phyloP scores from a whole-genome alignment of 2,329 filamentous ascomycete genomes.

The Paracoccidioides brasiliensis region DNA sequence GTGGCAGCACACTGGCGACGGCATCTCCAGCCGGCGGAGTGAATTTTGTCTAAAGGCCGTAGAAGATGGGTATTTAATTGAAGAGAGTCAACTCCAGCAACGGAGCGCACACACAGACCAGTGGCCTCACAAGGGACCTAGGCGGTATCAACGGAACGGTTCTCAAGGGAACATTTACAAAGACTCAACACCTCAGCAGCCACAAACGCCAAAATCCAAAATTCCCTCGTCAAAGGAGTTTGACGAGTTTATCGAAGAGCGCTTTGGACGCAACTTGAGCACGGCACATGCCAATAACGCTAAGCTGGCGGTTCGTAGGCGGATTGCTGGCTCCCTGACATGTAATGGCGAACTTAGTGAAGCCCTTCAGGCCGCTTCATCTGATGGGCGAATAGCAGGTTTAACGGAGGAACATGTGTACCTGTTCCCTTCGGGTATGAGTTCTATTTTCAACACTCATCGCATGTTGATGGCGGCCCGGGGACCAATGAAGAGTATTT shows the following conservation, averaged over 20 bases:
- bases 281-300: conserved; percentile 66
- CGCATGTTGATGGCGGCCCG: conserved; percentile 54
- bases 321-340: conserved; percentile 77
- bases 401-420: conserved; percentile 81
- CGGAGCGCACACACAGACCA: conserved; percentile 11
- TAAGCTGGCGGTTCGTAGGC: conserved; percentile 68
- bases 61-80: conserved; percentile 52
- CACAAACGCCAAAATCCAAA: conserved; percentile 11
- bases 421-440: conserved; percentile 85
- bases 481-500: conserved; percentile 61
- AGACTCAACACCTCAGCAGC: conserved; percentile 21
- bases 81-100: conserved; percentile 26
- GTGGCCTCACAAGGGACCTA: conserved; percentile 52
- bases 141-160: conserved; percentile 58
- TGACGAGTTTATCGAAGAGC: conserved; percentile 75
- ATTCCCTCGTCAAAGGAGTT: conserved; percentile 45
- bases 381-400: conserved; percentile 31
- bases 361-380: conserved; percentile 35
- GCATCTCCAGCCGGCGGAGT: conserved; percentile 76
- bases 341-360: conserved; percentile 55
- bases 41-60: conserved; percentile 76
- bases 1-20: conserved; percentile 94
- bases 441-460: conserved; percentile 82
- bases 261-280: conserved; percentile 84
- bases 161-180: conserved; percentile 35